Conservation (phyloP, 2,329 filamentous ascomycete species). For the Cladosporium phlei region DNA sequence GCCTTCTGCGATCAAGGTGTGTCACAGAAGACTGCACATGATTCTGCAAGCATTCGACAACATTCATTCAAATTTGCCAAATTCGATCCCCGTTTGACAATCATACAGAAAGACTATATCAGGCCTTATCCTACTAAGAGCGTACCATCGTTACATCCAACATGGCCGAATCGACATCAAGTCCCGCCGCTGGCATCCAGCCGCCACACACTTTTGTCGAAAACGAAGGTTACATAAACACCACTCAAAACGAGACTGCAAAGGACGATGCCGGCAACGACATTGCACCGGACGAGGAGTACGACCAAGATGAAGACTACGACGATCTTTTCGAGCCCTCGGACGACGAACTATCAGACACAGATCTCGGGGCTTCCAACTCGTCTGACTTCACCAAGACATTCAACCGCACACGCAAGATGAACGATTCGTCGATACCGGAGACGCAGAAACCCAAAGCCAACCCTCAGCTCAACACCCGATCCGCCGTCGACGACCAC, state of each 20-base stretch:
- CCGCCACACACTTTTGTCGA: conserved; percentile 30
- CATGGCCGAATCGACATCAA: conserved; percentile 7
- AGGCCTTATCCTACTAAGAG: not conserved
- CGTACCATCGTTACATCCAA: not conserved
- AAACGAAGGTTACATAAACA: conserved; percentile 27
- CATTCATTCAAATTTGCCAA: no score
- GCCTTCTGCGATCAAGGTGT: conserved; percentile 6
- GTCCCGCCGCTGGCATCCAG: conserved; percentile 18
- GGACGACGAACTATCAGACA: conserved; percentile 60
- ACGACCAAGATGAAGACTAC: conserved; percentile 48
- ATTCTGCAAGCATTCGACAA: no score
- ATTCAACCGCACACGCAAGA: conserved; percentile 76
- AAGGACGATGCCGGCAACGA: conserved; percentile 14
- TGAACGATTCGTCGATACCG: conserved; percentile 51
- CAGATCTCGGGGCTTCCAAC: conserved; percentile 54
- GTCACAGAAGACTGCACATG: conserved; percentile 6
- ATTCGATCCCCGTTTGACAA: no score
- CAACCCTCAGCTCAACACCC: conserved; percentile 76
- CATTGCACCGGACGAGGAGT: conserved; percentile 16
- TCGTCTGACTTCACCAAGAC: conserved; percentile 72
- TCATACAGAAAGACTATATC: no score
- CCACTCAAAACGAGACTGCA: not conserved
- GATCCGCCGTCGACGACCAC: conserved; percentile 78
- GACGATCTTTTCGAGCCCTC: conserved; percentile 50
- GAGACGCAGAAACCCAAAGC: conserved; percentile 59